phyloP scores from a whole-genome alignment of 306 rosid species.

The Gynostemma pentaphyllum region DNA sequence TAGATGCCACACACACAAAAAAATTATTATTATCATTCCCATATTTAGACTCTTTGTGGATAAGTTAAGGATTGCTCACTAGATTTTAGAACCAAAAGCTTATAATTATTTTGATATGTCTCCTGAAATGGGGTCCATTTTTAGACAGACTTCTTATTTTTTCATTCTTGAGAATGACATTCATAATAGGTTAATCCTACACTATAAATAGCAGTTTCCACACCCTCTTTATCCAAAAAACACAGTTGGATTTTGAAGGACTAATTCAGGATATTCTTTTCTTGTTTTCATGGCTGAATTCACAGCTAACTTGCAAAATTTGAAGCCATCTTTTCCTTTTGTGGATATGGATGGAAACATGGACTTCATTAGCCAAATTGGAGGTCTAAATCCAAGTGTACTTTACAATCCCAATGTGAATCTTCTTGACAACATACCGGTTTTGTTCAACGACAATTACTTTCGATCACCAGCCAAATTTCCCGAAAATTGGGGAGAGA shows the following conservation, averaged over 20 bases:
- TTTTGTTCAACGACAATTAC: slow-evolving; percentile 33
- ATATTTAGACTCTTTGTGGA: neutral
- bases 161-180: neutral
- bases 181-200: neutral
- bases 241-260: neutral
- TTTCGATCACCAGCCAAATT: slow-evolving; percentile 31
- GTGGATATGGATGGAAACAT: slow-evolving; percentile 50
- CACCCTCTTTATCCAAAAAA: slow-evolving; percentile 10
- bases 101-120: slow-evolving; percentile 4
- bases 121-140: slow-evolving; percentile 10
- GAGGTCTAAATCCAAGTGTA: slow-evolving; percentile 19
- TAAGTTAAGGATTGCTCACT: neutral
- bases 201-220: slow-evolving; percentile 6
- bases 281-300: slow-evolving; percentile 79
- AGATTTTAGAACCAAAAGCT: neutral
- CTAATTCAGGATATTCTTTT: neutral
- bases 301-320: slow-evolving; percentile 41
- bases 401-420: slow-evolving; percentile 21
- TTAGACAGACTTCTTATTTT: neutral
- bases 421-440: slow-evolving; percentile 41
- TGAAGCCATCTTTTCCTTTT: slow-evolving; percentile 47
- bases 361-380: slow-evolving; percentile 37
- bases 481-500: slow-evolving; percentile 36
- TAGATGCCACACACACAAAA: neutral
- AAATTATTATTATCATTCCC: neutral